Base-by-base conservation (phyloP, 106 monocot genomes). In the Amphibolis antarctica region DNA sequence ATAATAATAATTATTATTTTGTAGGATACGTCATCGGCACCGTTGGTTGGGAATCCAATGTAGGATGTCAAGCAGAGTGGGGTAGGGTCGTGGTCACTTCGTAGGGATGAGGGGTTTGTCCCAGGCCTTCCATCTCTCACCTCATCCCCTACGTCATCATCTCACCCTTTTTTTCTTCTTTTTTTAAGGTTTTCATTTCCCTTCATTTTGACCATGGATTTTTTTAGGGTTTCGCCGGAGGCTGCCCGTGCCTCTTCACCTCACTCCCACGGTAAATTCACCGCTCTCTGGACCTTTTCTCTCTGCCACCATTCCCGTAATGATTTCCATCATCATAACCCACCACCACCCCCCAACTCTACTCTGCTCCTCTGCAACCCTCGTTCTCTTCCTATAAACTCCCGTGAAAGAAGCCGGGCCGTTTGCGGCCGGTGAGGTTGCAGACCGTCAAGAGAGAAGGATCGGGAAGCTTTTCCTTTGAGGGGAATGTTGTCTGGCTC, bases 401-500 rank as follows among this genome's bases (percentile, higher is more conserved):
- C 42, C 60, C 60, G 19, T 10, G 60, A 61, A 42, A 61, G 60
- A 61, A 22, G 60, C 60, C 60, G 42, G 9, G 11, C 42, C 21
- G 19, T 61, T 61, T 21, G 60, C 26, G 24, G 20, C 54, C 9
- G 23, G n/a, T n/a, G 60, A 43, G 6, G 36, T 61, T 42, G 60
- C 60, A 43, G 44, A 28, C n/a, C n/a, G n/a, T n/a, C 42, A 12
- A 44, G 12, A 9, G n/a, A n/a, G n/a, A n/a, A n/a, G n/a, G 12
- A 61, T 42, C n/a, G 43, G 60, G 60, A 61, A 44, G 60, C 60
- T 61, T 61, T 43, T 42, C 43, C 42, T 43, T 61, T 61, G 60
- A 61, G 60, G 60, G 60, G 60, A 61, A 61, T 61, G 60, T 61
- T 61, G 60, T 61, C 13, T 61, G 60, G 60, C 60, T 61, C 60